Percentiles rank a stretch among this genome's conserved stretches.
Conservation (phyloP, 2,329 filamentous ascomycete genomes). For the Ophiostoma novo-ulmi region DNA sequence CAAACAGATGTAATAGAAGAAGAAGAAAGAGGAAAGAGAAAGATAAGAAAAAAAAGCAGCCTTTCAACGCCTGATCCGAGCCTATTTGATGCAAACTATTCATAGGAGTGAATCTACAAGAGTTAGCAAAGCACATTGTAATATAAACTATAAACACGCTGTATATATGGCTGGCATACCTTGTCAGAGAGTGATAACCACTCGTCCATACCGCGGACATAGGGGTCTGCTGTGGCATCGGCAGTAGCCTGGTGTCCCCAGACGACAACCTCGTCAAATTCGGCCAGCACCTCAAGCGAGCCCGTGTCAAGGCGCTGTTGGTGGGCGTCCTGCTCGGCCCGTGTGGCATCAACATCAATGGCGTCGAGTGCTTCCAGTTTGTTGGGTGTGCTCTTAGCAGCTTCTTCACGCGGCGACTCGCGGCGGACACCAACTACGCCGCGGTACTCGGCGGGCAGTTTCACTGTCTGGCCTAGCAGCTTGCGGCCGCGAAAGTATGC, state of each 20-base stretch:
- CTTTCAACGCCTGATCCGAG: conserved; percentile 16
- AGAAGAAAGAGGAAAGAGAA: not conserved
- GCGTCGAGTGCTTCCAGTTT: conserved; percentile 11
- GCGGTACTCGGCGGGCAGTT: conserved; percentile 66
- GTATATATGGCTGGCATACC: conserved; percentile 19
- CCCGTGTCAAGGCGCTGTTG: conserved; percentile 43
- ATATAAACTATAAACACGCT: not conserved
- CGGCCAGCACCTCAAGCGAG: conserved; percentile 56
- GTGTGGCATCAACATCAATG: conserved; percentile 38
- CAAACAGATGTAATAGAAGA: not conserved
- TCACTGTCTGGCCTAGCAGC: conserved; percentile 61
- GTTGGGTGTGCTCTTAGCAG: conserved; percentile 21
- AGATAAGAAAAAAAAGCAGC: not conserved
- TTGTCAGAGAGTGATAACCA: conserved; percentile 68
- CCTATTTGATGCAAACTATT: not conserved
- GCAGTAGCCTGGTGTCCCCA: conserved; percentile 74
- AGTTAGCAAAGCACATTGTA: not conserved
- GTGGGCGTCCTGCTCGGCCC: conserved; percentile 36
- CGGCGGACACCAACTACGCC: conserved; percentile 54
- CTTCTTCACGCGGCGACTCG: conserved; percentile 33
- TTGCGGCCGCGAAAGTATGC: conserved; percentile 77
- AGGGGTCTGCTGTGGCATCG: conserved; percentile 59
- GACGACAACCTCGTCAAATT: conserved; percentile 71
- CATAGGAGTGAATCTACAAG: conserved; percentile 19
- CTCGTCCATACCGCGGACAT: conserved; percentile 69